These are phyloP conservation scores for Lentinula novae-zelandiae DNA, from an alignment of 1,284 basidiomycete genomes.

Conservation along the genomic window DNA sequence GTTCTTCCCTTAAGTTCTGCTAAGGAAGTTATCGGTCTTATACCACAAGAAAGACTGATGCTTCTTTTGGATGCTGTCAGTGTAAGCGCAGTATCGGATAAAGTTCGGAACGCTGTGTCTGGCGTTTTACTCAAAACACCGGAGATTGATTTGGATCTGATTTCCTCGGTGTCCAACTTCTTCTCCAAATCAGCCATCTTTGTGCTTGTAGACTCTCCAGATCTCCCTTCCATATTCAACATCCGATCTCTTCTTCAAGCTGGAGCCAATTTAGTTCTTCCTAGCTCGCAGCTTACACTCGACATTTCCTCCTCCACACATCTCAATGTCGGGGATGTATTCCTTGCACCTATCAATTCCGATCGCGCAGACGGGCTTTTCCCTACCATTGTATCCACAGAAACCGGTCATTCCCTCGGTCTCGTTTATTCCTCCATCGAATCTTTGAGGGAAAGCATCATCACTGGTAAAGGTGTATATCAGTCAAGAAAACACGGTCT, in stretches of 20 bases:
- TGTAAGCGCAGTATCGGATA: conserved; percentile 72
- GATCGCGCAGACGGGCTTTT: conserved; percentile 93
- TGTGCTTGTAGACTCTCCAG: conserved; percentile 48
- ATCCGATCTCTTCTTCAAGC: conserved; percentile 56
- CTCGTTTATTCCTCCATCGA: conserved; percentile 95
- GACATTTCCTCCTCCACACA: conserved; percentile 48
- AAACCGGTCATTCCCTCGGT: conserved; percentile 77
- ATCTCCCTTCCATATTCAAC: conserved; percentile 47
- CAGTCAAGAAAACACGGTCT: conserved; percentile 95
- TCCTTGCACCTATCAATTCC: conserved; percentile 78
- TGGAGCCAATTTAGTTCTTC: conserved; percentile 69
- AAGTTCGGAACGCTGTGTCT: conserved; percentile 65
- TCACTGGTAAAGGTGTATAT: conserved; percentile 91
- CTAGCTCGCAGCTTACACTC: conserved; percentile 69
- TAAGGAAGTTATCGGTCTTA: conserved; percentile 59
- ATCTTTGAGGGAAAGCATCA: conserved; percentile 85
- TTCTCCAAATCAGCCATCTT: conserved; percentile 63
- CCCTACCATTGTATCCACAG: conserved; percentile 85
- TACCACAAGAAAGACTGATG: conserved; percentile 73
- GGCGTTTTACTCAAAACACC: conserved; percentile 75
- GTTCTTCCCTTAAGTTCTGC: conserved; percentile 67
- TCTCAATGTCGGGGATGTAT: conserved; percentile 81
- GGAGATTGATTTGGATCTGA: conserved; percentile 62
- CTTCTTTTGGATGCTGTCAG: conserved; percentile 72
- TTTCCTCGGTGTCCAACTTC: conserved; percentile 71